Base-by-base conservation (phyloP, 805 yeast genomes). In the Wickerhamomyces mucosus region DNA sequence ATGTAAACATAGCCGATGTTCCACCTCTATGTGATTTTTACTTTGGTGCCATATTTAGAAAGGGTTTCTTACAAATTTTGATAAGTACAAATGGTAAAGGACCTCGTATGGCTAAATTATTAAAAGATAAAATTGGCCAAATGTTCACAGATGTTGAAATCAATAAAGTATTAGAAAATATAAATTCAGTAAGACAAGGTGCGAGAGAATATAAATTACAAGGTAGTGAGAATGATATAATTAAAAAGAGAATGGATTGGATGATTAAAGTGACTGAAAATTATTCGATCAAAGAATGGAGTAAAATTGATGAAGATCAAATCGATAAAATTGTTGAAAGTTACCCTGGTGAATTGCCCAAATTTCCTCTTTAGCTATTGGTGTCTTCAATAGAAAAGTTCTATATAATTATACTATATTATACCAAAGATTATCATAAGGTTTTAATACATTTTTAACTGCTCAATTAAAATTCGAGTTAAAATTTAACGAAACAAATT, bases 21-120 rank as follows among this genome's bases (percentile, higher is more conserved):
- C 94, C 94, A 3, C 68, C 70, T n/a, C 59, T 73, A 37, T 83
- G 95, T 58, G 95, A 83, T 53, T 83, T 81, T 54, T 83, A 81
- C 58, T 83, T 83, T 53, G 95, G 94, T 2, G 72, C 88, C 16
- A 75, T 78, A 59, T 75, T 72, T 51, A 66, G 81, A 46, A 71
- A 70, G 40, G 92, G 88, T 12, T 72, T 75, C 12, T 58, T 83
- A 30, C 92, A 82, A 49, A 66, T 83, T 23, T 77, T 83, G 88
- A 78, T 83, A 11, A 73, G 84, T 24, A 81, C 94, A 10, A 82
- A 81, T 51, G 94, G 94, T 4, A 71, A 75, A 44, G 78, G 88
- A 3, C 95, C 95, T 1, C 56, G 92, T 33, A 65, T 83, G 43
- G 78, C 85, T 31, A 67, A 72, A 36, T 57, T 72, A 23, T 76